A percentile compares a stretch with the other conserved stretches of the same genome.
Evolutionary conservation across 371 early-diverging fungal species (phyloP).

Genomic region (Syncephalastrum racemosum): DNA sequence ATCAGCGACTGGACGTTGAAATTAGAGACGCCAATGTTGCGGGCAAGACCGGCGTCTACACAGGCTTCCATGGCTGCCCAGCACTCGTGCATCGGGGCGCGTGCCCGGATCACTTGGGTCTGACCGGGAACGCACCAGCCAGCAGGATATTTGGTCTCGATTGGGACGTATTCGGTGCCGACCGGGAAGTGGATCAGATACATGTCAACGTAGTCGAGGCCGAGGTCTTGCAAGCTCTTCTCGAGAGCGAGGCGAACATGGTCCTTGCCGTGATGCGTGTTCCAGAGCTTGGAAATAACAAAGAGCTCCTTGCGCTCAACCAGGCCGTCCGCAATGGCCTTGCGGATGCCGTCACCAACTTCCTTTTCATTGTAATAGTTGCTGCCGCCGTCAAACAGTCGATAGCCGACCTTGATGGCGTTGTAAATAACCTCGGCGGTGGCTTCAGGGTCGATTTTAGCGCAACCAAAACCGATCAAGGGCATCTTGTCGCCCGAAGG

Average conservation of each 20-base stretch:
- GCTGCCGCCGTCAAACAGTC: conserved; percentile 22
- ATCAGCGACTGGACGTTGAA: conserved; percentile 30
- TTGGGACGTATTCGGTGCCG: too few relatives aligned
- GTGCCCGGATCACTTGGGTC: conserved; percentile 1
- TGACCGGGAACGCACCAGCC: conserved; percentile 21
- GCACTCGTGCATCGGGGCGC: conserved; percentile 16
- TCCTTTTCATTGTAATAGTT: conserved; percentile 57
- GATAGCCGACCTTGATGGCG: conserved; percentile 26
- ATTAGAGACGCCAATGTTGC: conserved; percentile 62
- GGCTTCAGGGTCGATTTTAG: conserved; percentile 29
- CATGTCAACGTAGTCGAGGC: conserved; percentile 44
- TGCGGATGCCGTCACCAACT: conserved; percentile 39
- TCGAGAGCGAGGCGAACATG: conserved; percentile 34
- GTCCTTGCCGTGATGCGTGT: conserved; percentile 49
- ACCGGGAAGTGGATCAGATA: conserved; percentile 1
- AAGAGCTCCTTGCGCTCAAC: conserved; percentile 60
- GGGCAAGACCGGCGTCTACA: conserved; percentile 20
- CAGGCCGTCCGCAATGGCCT: conserved; percentile 45
- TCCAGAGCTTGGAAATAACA: conserved; percentile 76
- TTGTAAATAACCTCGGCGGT: conserved; percentile 15
- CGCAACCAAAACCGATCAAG: conserved; percentile 25
- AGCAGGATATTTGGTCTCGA: neutral
- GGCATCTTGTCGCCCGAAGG: conserved; percentile 24
- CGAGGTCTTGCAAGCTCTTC: conserved; percentile 42
- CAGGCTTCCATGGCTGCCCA: conserved; percentile 21